phyloP scores from a whole-genome alignment of 1,139 yeast genomes.

The Ogataea hybrid region DNA sequence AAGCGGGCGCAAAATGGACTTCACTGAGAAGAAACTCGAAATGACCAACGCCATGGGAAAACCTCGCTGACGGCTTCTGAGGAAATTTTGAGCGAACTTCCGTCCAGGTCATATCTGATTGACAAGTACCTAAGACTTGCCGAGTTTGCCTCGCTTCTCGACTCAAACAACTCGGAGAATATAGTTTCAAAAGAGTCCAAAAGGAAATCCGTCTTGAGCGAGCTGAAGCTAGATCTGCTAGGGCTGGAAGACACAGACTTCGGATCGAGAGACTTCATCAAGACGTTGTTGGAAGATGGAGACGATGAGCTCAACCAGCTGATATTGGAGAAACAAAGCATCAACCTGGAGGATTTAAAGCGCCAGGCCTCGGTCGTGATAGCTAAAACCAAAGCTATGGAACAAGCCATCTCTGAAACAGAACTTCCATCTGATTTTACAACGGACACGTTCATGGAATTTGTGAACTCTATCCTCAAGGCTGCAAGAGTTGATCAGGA shows the following conservation, averaged over 20 bases:
- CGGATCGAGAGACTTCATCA: slow-evolving; percentile 38
- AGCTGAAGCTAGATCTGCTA: slow-evolving; percentile 37
- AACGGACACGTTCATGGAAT: slow-evolving; percentile 38
- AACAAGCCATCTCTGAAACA: slow-evolving; percentile 36
- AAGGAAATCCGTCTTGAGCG: slow-evolving; percentile 18
- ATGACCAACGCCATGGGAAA: slow-evolving; percentile 56
- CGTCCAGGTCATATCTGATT: slow-evolving; percentile 65
- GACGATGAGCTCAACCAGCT: slow-evolving; percentile 28
- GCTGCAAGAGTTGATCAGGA: slow-evolving; percentile 16
- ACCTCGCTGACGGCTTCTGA: slow-evolving; percentile 33
- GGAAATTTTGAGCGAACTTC: slow-evolving; percentile 53
- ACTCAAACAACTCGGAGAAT: slow-evolving; percentile 21
- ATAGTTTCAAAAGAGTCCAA: slow-evolving; percentile 19
- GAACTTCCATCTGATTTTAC: slow-evolving; percentile 43
- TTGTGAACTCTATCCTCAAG: slow-evolving; percentile 35
- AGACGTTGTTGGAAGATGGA: slow-evolving; percentile 32
- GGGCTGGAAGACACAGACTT: slow-evolving; percentile 42
- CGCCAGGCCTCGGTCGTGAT: slow-evolving; percentile 43
- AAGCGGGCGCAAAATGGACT: slow-evolving; percentile 68
- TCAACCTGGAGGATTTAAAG: slow-evolving; percentile 47
- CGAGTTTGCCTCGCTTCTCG: slow-evolving; percentile 50
- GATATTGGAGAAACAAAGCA: slow-evolving; percentile 36
- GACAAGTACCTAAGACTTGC: slow-evolving; percentile 64
- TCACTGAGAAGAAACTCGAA: slow-evolving; percentile 55
- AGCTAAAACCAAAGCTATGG: slow-evolving; percentile 38